Conservation (phyloP, 2,329 filamentous ascomycete genomes). For the Penicillium decumbens region DNA sequence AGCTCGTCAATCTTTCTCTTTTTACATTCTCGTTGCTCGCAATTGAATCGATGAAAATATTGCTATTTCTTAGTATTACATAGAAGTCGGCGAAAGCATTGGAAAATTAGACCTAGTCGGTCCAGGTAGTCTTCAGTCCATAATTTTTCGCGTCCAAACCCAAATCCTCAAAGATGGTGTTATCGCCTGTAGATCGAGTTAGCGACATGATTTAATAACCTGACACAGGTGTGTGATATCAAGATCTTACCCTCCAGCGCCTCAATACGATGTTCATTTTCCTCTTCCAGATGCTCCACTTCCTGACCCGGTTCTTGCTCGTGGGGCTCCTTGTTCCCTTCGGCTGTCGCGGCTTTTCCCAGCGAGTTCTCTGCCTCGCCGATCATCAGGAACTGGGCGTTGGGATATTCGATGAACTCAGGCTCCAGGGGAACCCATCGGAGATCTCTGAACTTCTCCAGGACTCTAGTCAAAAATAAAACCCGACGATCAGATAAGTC, state of each 20-base stretch:
- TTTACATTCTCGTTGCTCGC: not conserved
- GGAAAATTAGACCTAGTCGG: not conserved
- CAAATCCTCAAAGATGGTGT: conserved; percentile 57
- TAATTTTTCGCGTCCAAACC: conserved; percentile 60
- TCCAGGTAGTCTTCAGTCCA: conserved; percentile 60
- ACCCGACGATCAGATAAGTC: not conserved
- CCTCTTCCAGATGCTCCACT: conserved; percentile 68
- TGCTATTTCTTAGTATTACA: not conserved
- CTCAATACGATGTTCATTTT: conserved; percentile 65
- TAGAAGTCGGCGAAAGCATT: not conserved
- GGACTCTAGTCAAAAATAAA: conserved; percentile 46
- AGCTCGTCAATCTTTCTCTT: too few species aligned
- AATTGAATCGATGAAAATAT: not conserved
- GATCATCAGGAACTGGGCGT: conserved; percentile 73
- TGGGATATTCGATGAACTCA: conserved; percentile 67
- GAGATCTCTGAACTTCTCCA: conserved; percentile 65
- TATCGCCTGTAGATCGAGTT: conserved; percentile 44
- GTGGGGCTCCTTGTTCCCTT: conserved; percentile 46
- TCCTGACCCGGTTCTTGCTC: conserved; percentile 66
- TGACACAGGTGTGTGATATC: not conserved
- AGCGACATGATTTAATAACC: not conserved
- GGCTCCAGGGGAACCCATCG: conserved; percentile 73
- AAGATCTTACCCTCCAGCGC: conserved; percentile 48
- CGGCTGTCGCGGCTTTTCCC: conserved; percentile 34
- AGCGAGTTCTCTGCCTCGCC: conserved; percentile 49